A percentile compares a stretch with the other conserved stretches of the same genome.
Evolutionary conservation across 352 stramenopile genomes (phyloP).

Genomic region (Pythium scleroteichum): DNA sequence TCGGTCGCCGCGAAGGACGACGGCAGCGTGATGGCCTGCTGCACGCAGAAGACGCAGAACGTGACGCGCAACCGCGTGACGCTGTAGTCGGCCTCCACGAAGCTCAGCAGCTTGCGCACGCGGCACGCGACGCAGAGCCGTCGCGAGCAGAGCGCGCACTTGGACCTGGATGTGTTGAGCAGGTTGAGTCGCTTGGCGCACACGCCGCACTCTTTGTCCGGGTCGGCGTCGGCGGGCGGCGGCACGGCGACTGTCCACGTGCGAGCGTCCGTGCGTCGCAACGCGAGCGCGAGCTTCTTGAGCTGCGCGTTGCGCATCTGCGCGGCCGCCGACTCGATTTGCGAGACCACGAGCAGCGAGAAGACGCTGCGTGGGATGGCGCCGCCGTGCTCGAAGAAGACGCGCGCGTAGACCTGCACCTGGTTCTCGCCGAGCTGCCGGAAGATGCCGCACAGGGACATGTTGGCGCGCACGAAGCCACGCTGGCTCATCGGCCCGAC

Average conservation of each 20-base stretch:
- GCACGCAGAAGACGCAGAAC: slow-evolving; percentile 18
- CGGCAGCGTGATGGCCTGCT: slow-evolving; percentile 17
- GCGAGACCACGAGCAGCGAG: not conserved
- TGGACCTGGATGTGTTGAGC: slow-evolving; percentile 12
- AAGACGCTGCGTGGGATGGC: slow-evolving; percentile 34
- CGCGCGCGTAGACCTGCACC: slow-evolving; percentile 39
- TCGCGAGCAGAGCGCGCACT: slow-evolving; percentile 15
- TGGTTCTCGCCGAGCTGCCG: slow-evolving; percentile 30
- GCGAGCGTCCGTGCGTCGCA: slow-evolving; percentile 9
- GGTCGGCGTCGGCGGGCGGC: not conserved
- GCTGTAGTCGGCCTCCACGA: slow-evolving; percentile 7
- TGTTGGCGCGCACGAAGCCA: slow-evolving; percentile 31
- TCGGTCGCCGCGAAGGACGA: slow-evolving; percentile 8
- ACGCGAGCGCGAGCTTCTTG: slow-evolving; percentile 19
- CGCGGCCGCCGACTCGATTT: not conserved
- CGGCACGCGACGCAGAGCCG: slow-evolving; percentile 16
- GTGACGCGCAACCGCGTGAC: slow-evolving; percentile 6
- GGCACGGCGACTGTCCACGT: slow-evolving; percentile 15
- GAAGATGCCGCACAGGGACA: slow-evolving; percentile 41
- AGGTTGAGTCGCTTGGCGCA: slow-evolving; percentile 13
- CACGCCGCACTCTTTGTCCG: slow-evolving; percentile 2
- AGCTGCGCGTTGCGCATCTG: slow-evolving; percentile 1
- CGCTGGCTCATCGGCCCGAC: not conserved
- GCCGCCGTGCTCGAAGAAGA: slow-evolving; percentile 34
- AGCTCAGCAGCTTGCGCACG: slow-evolving; percentile 17